These are phyloP conservation scores for Trypanosoma grayi DNA, from an alignment of 208 protist genomes.

Conservation along the genomic window DNA sequence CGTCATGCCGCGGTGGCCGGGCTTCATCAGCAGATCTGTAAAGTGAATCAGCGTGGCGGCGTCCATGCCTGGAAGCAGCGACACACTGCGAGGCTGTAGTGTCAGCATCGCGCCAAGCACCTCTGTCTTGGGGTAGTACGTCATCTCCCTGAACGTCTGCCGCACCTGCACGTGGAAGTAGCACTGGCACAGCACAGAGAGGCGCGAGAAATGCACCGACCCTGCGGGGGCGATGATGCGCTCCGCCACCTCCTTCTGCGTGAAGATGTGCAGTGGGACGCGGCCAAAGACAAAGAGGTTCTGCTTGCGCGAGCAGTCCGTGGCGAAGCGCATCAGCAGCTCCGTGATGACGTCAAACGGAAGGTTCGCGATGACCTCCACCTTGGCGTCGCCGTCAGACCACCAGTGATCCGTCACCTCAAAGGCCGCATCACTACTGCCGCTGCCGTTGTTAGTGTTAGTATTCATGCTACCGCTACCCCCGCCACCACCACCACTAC, in stretches of 20 bases:
- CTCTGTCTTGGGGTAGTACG: constrained; percentile 85
- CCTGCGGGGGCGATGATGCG: constrained; percentile 72
- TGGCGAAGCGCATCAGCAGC: constrained; percentile 82
- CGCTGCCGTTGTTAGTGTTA: neutral
- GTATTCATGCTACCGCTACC: neutral
- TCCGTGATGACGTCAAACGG: constrained; percentile 81
- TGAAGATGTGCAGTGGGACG: constrained; percentile 85
- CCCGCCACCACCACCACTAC: neutral
- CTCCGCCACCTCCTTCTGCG: constrained; percentile 84
- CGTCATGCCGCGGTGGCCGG: constrained; percentile 50
- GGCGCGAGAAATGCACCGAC: constrained; percentile 75
- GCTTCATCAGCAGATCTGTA: constrained; percentile 70
- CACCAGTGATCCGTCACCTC: constrained; percentile 72
- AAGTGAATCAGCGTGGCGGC: constrained; percentile 81
- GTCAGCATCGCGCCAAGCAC: constrained; percentile 79
- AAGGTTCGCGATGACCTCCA: constrained; percentile 88
- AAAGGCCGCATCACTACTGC: constrained; percentile 9
- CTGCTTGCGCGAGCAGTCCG: constrained; percentile 63
- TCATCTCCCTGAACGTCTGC: constrained; percentile 78
- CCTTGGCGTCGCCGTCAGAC: constrained; percentile 74
- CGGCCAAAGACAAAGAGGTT: constrained; percentile 81
- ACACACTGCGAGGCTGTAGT: constrained; percentile 61
- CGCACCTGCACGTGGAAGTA: constrained; percentile 78
- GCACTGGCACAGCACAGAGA: constrained; percentile 79
- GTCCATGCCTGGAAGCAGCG: constrained; percentile 49